Evolutionary conservation across 805 yeast species (phyloP).

Genomic region (Nakazawaea wyomingensis): DNA sequence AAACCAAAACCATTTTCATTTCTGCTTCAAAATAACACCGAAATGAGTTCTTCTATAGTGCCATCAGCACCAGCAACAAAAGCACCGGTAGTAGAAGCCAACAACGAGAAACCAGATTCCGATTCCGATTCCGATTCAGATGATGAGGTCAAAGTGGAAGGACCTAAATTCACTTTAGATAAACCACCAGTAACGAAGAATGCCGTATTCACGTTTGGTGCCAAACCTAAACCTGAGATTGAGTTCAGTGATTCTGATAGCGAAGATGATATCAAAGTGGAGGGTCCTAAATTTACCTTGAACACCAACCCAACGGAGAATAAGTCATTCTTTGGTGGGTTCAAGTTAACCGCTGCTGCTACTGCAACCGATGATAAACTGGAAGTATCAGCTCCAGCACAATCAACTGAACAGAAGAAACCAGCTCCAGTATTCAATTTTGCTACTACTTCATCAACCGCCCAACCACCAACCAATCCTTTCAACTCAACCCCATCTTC

Average conservation of each 20-base stretch:
- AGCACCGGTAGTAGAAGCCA: conserved; percentile 11
- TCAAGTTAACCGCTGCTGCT: conserved; percentile 23
- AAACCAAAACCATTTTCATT: conserved; percentile 6
- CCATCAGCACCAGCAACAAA: not conserved
- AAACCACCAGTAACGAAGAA: conserved; percentile 43
- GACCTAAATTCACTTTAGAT: conserved; percentile 56
- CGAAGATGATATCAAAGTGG: conserved; percentile 59
- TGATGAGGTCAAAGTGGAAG: conserved; percentile 59
- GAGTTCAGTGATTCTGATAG: conserved; percentile 40
- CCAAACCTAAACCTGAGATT: conserved; percentile 25
- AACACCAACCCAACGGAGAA: conserved; percentile 31
- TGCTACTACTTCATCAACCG: conserved; percentile 9
- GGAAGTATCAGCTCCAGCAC: not conserved
- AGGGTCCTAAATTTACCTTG: conserved; percentile 66
- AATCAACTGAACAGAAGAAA: not conserved
- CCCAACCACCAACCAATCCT: conserved; percentile 15
- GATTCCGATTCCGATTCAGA: conserved; percentile 31
- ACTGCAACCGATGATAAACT: too few species aligned
- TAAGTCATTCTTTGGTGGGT: conserved; percentile 19
- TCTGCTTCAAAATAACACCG: not conserved
- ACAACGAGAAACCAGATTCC: conserved; percentile 17
- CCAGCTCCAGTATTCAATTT: not conserved
- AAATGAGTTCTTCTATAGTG: too few species aligned
- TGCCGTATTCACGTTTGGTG: conserved; percentile 46
- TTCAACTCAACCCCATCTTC: not conserved